Evolutionary conservation across 2,329 filamentous ascomycete genomes (phyloP).

Genomic region (Hirsutella rhossiliensis): DNA sequence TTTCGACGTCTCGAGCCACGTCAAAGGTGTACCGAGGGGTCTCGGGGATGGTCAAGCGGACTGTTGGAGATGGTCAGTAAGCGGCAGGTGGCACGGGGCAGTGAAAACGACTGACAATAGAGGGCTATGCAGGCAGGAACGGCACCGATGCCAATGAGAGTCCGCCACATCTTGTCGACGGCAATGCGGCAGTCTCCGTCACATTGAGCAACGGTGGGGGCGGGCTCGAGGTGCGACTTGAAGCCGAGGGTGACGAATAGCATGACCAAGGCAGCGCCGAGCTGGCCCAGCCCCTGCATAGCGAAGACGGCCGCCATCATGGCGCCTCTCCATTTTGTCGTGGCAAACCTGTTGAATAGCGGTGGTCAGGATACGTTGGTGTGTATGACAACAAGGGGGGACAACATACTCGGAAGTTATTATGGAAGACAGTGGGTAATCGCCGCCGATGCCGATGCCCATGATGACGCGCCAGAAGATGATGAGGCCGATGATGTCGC

Average conservation of each 20-base stretch:
- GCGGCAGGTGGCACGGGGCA: background rate
- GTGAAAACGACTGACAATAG: constrained; percentile 39
- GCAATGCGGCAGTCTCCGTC: constrained; percentile 21
- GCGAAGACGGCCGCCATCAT: constrained; percentile 84
- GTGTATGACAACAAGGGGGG: background rate
- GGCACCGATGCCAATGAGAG: constrained; percentile 69
- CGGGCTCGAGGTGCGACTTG: constrained; percentile 46
- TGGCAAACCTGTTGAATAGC: constrained; percentile 40
- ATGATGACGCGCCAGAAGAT: constrained; percentile 77
- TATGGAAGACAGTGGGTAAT: constrained; percentile 72
- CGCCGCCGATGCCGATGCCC: constrained; percentile 34
- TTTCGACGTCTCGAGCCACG: constrained; percentile 60
- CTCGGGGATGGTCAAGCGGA: constrained; percentile 71
- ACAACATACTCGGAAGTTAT: constrained; percentile 63
- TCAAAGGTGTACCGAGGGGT: constrained; percentile 84
- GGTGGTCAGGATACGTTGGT: background rate
- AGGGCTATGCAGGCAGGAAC: constrained; percentile 71
- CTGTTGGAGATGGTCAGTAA: constrained; percentile 9
- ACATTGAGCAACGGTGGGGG: constrained; percentile 42
- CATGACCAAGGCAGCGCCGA: constrained; percentile 62
- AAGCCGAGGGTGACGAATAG: constrained; percentile 64
- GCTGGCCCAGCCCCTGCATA: constrained; percentile 78
- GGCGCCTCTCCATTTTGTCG: constrained; percentile 72
- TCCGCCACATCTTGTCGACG: constrained; percentile 81
- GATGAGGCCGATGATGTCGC: constrained; percentile 53